These are phyloP conservation scores for Botrytis medusae DNA, from an alignment of 2,329 filamentous ascomycete genomes.

Conservation along the genomic window DNA sequence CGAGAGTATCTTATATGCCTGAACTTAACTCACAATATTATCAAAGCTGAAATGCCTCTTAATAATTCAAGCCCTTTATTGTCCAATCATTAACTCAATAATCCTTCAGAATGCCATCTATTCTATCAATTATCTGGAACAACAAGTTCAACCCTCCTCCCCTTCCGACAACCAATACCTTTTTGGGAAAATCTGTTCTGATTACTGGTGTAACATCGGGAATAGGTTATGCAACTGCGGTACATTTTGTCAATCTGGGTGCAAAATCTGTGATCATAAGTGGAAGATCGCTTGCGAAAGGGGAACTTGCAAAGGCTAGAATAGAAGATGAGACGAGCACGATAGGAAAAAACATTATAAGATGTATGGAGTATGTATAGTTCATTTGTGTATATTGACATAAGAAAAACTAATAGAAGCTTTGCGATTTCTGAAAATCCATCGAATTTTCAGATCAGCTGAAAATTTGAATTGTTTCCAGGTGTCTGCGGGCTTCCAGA, in stretches of 20 bases:
- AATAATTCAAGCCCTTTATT: background rate
- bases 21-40: conserved; percentile 10
- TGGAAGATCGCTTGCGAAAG: conserved; percentile 41
- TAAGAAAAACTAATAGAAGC: background rate
- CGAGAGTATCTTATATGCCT: conserved; percentile 16
- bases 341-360: conserved; percentile 28
- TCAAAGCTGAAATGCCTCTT: background rate
- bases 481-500: background rate
- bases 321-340: conserved; percentile 39
- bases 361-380: conserved; percentile 21
- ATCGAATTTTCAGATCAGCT: background rate
- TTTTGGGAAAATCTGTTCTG: conserved; percentile 40
- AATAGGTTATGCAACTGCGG: conserved; percentile 44
- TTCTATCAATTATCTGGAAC: conserved; percentile 26
- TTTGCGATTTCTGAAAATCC: background rate
- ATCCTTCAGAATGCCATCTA: background rate
- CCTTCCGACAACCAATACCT: conserved; percentile 32
- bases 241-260: conserved; percentile 44
- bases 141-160: conserved; percentile 34
- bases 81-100: background rate
- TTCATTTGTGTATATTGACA: conserved; percentile 16
- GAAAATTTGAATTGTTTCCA: background rate
- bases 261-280: conserved; percentile 46
- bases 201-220: conserved; percentile 47
- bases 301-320: conserved; percentile 42